These are phyloP conservation scores for Botryotinia globosa DNA, from an alignment of 2,329 filamentous ascomycete genomes.

Conservation along the genomic window DNA sequence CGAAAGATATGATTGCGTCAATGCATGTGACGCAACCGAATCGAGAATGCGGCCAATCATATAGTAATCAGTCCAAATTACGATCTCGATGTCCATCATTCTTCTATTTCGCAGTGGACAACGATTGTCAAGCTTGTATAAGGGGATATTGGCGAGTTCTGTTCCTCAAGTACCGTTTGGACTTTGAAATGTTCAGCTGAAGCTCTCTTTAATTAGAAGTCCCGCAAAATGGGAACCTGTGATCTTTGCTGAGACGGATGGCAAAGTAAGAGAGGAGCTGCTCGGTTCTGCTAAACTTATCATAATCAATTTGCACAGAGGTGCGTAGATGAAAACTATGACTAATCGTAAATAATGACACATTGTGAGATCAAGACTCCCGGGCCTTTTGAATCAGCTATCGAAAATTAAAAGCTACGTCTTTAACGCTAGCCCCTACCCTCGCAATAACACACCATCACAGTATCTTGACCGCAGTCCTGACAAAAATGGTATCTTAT, in stretches of 20 bases:
- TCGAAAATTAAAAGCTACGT: neutral
- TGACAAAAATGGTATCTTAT: slow-evolving; percentile 15
- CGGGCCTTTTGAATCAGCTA: neutral
- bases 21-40: neutral
- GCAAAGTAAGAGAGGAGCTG: neutral
- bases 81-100: neutral
- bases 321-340: no score
- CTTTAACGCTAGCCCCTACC: neutral
- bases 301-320: neutral
- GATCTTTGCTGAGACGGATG: neutral
- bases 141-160: neutral
- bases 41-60: neutral
- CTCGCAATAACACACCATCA: neutral
- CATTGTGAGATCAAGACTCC: no score
- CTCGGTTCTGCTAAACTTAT: neutral
- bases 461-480: neutral
- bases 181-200: neutral
- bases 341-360: neutral
- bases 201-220: neutral
- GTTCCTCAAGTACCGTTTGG: neutral
- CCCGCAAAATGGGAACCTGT: neutral
- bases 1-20: neutral
- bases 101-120: neutral
- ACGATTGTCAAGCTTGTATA: neutral
- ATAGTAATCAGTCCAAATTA: neutral